Conservation (phyloP, 2,329 filamentous ascomycete genomes). For the Lecanicillium sp. region DNA sequence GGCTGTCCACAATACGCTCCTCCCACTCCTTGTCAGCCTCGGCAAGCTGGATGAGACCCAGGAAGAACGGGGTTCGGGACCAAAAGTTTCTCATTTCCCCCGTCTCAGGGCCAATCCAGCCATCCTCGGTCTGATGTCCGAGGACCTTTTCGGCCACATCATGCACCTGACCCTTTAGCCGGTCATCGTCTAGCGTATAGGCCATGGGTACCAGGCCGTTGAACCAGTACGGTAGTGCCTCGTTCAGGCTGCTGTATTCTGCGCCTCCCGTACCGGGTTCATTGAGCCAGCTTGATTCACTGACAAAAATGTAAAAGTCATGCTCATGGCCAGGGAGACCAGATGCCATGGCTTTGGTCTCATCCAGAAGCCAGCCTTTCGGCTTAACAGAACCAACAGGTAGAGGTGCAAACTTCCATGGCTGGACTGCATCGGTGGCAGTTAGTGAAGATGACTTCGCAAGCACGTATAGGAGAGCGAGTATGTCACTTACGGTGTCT, state of each 20-base stretch:
- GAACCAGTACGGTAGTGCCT: conserved; percentile 53
- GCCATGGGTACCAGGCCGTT: conserved; percentile 51
- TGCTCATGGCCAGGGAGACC: conserved; percentile 44
- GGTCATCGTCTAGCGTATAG: conserved; percentile 36
- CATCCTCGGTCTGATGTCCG: conserved; percentile 32
- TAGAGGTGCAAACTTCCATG: conserved; percentile 16
- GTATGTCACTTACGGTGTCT: conserved; percentile 4
- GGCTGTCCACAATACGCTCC: conserved; percentile 11
- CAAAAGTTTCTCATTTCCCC: conserved; percentile 20
- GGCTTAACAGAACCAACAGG: conserved; percentile 43
- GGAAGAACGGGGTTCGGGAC: conserved; percentile 22
- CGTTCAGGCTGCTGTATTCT: conserved; percentile 49
- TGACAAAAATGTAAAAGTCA: conserved; percentile 48
- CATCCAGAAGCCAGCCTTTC: conserved; percentile 42
- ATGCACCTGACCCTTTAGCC: conserved; percentile 36
- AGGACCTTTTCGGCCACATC: conserved; percentile 30
- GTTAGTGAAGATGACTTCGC: background rate
- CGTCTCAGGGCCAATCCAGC: conserved; percentile 41
- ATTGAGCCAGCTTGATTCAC: conserved; percentile 37
- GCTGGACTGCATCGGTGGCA: conserved; percentile 5
- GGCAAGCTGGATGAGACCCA: conserved; percentile 24
- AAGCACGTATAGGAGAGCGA: background rate
- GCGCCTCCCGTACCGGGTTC: conserved; percentile 26
- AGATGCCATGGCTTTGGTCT: conserved; percentile 38
- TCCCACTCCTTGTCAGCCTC: conserved; percentile 20